phyloP scores from a whole-genome alignment of 2,329 filamentous ascomycete species.

The Colletotrichum salicis region DNA sequence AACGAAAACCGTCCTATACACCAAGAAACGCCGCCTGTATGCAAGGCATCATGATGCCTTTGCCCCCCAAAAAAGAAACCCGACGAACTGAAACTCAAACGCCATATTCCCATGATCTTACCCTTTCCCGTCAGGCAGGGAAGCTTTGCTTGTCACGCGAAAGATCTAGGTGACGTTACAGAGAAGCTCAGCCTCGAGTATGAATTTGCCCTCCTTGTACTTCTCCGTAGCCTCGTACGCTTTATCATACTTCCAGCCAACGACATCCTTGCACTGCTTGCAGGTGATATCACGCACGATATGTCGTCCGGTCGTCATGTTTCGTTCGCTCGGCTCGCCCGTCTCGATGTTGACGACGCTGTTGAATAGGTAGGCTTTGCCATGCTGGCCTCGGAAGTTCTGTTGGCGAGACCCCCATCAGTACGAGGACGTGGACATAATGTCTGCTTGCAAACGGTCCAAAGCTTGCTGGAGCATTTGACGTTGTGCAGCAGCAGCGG shows the following conservation, averaged over 20 bases:
- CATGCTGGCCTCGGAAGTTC: slow-evolving; percentile 98
- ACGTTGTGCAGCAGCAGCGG: background rate
- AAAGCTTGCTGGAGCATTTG: background rate
- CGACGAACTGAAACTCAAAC: background rate
- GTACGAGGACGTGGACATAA: background rate
- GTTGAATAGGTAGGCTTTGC: slow-evolving; percentile 97
- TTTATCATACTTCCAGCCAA: slow-evolving; percentile 99
- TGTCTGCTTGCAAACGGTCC: background rate
- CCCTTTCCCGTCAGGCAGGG: no score
- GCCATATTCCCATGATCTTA: background rate
- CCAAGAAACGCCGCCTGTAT: background rate
- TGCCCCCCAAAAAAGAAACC: background rate
- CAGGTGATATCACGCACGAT: slow-evolving; percentile 94
- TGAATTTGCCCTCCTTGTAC: slow-evolving; percentile 99
- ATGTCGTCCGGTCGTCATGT: slow-evolving; percentile 97
- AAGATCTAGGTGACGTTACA: slow-evolving; percentile 73
- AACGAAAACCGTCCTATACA: background rate
- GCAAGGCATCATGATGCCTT: background rate
- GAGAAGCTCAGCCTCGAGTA: slow-evolving; percentile 90
- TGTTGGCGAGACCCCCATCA: slow-evolving; percentile 49
- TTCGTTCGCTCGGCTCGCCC: slow-evolving; percentile 89
- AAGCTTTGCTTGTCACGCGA: background rate
- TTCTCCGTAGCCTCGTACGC: slow-evolving; percentile 92
- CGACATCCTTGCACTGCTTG: slow-evolving; percentile 88
- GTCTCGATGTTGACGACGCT: slow-evolving; percentile 89